Evolutionary conservation across 1,139 yeast genomes (phyloP).

Genomic region (Candida tetrigidarum): DNA sequence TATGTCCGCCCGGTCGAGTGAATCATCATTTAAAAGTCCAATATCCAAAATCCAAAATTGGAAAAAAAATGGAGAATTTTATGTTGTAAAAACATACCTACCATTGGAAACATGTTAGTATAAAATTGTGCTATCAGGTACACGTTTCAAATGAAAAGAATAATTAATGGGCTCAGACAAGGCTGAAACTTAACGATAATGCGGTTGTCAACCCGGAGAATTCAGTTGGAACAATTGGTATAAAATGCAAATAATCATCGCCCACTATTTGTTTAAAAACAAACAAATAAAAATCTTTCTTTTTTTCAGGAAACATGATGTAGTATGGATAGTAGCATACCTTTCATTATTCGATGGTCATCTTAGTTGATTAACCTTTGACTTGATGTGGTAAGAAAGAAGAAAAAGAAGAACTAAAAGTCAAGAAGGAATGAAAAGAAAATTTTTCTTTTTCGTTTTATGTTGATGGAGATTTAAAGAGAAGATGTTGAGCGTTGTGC

Average conservation of each 20-base stretch:
- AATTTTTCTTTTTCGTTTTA: constrained; percentile 1
- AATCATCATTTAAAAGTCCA: constrained; percentile 51
- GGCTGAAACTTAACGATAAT: constrained; percentile 85
- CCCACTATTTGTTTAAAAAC: too few relatives aligned
- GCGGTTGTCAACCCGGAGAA: constrained; percentile 72
- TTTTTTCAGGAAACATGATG: not conserved
- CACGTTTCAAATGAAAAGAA: too few relatives aligned
- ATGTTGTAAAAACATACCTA: constrained; percentile 11
- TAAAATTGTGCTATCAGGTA: not conserved
- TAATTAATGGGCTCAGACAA: constrained; percentile 87
- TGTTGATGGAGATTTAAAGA: not conserved
- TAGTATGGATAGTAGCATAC: too few relatives aligned
- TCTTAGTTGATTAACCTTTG: constrained; percentile 7
- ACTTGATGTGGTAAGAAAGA: not conserved
- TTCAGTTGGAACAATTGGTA: constrained; percentile 87
- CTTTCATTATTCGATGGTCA: constrained; percentile 5
- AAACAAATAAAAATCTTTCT: not conserved
- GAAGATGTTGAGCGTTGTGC: not conserved
- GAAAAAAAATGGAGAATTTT: too few relatives aligned
- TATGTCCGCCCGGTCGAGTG: constrained; percentile 87
- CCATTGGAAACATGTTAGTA: constrained; percentile 4
- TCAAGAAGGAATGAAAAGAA: not conserved
- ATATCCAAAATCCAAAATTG: constrained; percentile 3
- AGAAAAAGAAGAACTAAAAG: not conserved
- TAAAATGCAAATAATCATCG: constrained; percentile 70